Evolutionary conservation across 495 filamentous ascomycete genomes (phyloP).

Genomic region (Penicillium lagena): DNA sequence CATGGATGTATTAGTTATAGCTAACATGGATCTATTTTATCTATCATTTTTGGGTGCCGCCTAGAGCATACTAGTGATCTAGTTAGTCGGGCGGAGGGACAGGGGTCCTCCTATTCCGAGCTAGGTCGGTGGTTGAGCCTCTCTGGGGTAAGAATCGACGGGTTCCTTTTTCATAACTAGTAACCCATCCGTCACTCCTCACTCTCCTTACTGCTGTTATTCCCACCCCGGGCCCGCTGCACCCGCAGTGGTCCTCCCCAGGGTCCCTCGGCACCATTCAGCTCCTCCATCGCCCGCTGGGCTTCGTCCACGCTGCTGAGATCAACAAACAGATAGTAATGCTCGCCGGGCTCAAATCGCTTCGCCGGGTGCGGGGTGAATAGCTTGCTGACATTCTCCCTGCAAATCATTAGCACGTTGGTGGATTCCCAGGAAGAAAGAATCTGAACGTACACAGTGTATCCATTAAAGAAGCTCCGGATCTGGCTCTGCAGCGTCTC

Average conservation of each 20-base stretch:
- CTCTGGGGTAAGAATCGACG: too few species aligned
- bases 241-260: constrained; percentile 44
- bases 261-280: constrained; percentile 34
- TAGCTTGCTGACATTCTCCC: constrained; percentile 57
- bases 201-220: not conserved
- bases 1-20: too few species aligned
- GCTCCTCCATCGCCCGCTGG: constrained; percentile 35
- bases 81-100: too few species aligned
- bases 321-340: constrained; percentile 67
- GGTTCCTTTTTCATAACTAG: too few species aligned
- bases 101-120: too few species aligned
- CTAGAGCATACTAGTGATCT: too few species aligned
- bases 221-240: constrained; percentile 25
- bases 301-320: constrained; percentile 51
- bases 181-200: too few species aligned
- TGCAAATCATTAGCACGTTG: constrained; percentile 2
- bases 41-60: too few species aligned
- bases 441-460: constrained; percentile 36
- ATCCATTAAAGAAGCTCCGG: constrained; percentile 52
- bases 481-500: constrained; percentile 47
- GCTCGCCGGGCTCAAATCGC: constrained; percentile 45
- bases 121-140: too few species aligned
- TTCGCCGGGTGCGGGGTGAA: constrained; percentile 51
- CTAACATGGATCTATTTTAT: too few species aligned
- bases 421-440: not conserved